Evolutionary conservation across 768 basidiomycete species (phyloP), one percentile per base, ranked within the genome.

Genomic region (Candolleomyces aberdarensis): DNA sequence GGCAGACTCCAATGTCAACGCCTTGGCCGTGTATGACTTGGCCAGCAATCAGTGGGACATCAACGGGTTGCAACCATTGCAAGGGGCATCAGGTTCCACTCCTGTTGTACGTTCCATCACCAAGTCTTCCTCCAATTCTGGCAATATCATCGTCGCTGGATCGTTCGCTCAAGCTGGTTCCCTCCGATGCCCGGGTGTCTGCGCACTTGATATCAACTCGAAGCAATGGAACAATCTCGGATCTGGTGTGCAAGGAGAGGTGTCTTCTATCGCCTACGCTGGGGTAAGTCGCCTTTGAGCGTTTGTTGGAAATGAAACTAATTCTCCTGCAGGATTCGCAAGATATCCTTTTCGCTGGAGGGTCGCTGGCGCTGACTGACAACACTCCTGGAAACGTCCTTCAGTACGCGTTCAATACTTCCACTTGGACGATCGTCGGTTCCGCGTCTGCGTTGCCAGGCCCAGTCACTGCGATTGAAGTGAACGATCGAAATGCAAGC

Each of bases 381-480:
- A 84, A 83, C 50, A 83, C 82, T 8, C 70, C 81, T 3, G 81
- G 89, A 11, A 92, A 91, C 69, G 88, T 96, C 51, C 90, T 86
- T 0, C 77, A 82, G 58, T 98, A 83, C 72, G 79, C 80, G 61
- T 85, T 96, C 67, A 65, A 81, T 40, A 95, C 94, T 68, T 67
- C 75, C 2, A 86, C 85, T 2, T 99, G 96, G 96, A 75, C 76
- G 8, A 70, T 87, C 1, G 69, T 95, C 29, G 93, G 91, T 10
- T 69, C 76, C 49, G 72, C 82, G 13, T 70, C 72, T 13, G 79
- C 84, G 51, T 78, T 98, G 22, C 93, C 95, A 49, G 96, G 96
- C 3, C 94, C 95, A 2, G 90, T 94, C 1, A 91, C 94, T 3
- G 95, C 96, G 11, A 71, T 98, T 56, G 89, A 89, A 57, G 89